phyloP scores from a whole-genome alignment of 768 basidiomycete species.

The Macrolepiota albuminosa region DNA sequence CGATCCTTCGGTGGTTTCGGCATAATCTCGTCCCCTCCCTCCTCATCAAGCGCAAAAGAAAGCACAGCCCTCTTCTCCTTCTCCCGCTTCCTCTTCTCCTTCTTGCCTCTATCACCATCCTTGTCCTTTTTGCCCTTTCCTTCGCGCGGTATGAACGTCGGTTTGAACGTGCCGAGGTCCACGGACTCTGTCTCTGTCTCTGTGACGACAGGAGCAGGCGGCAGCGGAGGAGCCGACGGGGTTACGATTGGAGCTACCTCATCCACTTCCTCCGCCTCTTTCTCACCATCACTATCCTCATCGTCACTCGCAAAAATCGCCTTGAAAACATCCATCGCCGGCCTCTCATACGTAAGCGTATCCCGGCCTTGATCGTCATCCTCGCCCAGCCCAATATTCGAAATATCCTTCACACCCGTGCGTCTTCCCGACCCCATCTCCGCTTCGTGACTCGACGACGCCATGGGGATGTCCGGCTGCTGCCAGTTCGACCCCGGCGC shows the following conservation, averaged over 20 bases:
- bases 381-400: conserved; percentile 87
- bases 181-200: conserved; percentile 25
- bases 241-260: conserved; percentile 14
- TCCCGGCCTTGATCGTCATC: conserved; percentile 88
- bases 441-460: conserved; percentile 2
- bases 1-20: conserved; percentile 31
- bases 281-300: conserved; percentile 78
- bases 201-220: conserved; percentile 4
- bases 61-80: conserved; percentile 47
- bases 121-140: conserved; percentile 44
- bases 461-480: conserved; percentile 10
- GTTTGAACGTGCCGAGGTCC: conserved; percentile 78
- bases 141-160: conserved; percentile 76
- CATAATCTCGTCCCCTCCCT: conserved; percentile 34
- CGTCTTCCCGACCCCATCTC: conserved; percentile 12
- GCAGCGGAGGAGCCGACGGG: conserved; percentile 7
- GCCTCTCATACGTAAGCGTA: conserved; percentile 83
- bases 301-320: conserved; percentile 97
- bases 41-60: conserved; percentile 77
- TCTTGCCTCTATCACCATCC: conserved; percentile 35
- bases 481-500: conserved; percentile 17
- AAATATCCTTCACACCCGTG: conserved; percentile 42
- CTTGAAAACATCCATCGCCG: conserved; percentile 92
- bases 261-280: conserved; percentile 24
- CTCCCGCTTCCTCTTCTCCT: conserved; percentile 40